Percentiles rank a stretch among this genome's conserved stretches.
Evolutionary conservation across 208 protist species (phyloP).

Genomic region (Crithidia acanthocephali): DNA sequence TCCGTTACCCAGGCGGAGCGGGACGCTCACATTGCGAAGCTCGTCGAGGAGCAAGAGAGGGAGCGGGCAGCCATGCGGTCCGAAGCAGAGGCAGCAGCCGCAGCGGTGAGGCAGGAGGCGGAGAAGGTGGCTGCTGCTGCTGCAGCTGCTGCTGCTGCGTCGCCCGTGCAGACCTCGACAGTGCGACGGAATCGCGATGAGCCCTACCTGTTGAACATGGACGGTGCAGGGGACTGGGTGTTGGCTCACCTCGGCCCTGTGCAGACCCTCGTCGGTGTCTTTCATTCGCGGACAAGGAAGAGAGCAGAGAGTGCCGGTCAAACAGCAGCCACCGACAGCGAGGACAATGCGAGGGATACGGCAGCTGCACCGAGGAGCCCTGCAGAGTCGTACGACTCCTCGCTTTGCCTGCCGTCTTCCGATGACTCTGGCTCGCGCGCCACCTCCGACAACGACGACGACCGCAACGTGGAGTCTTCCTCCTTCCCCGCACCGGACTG

Average conservation of each 20-base stretch:
- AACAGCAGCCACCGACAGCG: background rate
- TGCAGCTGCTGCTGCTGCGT: constrained; percentile 4
- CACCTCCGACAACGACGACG: background rate
- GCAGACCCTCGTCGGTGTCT: constrained; percentile 45
- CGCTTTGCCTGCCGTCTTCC: constrained; percentile 5
- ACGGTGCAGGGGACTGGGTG: constrained; percentile 76
- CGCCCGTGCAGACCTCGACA: constrained; percentile 17
- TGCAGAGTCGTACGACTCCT: constrained; percentile 29
- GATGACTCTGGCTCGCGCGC: background rate
- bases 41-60: constrained; percentile 24
- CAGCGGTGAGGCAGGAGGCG: constrained; percentile 10
- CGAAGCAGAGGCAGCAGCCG: constrained; percentile 9
- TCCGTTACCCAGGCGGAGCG: constrained; percentile 40
- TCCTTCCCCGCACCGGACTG: background rate
- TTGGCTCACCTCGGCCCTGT: constrained; percentile 49
- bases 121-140: constrained; percentile 28
- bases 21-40: constrained; percentile 24
- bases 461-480: background rate
- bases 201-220: constrained; percentile 77
- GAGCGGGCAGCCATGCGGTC: constrained; percentile 26
- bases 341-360: background rate
- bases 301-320: background rate
- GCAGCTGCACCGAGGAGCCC: background rate
- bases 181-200: constrained; percentile 41
- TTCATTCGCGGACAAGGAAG: background rate